These are phyloP conservation scores for Xanthoparmelia taractica DNA, from an alignment of 495 filamentous ascomycete genomes.

Conservation along the genomic window DNA sequence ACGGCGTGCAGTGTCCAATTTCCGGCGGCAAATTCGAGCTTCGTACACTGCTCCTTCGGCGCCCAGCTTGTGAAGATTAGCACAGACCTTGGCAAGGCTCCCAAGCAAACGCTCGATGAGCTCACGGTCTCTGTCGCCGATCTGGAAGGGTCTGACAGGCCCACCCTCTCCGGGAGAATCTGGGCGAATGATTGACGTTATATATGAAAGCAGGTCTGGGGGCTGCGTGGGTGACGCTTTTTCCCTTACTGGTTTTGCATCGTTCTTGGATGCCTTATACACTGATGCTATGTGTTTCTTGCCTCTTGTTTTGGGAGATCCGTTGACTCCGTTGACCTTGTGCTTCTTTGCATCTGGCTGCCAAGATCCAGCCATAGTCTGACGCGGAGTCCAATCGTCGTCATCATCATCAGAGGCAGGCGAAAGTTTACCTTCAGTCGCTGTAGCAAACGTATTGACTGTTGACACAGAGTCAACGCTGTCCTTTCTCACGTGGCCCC, in stretches of 20 bases:
- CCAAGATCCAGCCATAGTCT: conserved; percentile 30
- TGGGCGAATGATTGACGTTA: conserved; percentile 27
- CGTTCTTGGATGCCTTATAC: conserved; percentile 18
- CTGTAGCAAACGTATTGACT: conserved; percentile 75
- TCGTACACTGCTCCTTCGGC: conserved; percentile 47
- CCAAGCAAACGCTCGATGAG: conserved; percentile 68
- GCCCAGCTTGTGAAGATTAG: conserved; percentile 55
- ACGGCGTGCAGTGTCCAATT: conserved; percentile 64
- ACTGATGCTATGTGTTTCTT: conserved; percentile 15
- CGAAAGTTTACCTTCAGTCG: conserved; percentile 53
- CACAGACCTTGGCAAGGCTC: conserved; percentile 62
- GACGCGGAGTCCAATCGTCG: conserved; percentile 26
- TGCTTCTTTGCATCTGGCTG: conserved; percentile 24
- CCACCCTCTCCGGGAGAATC: conserved; percentile 9
- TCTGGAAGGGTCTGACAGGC: conserved; percentile 37
- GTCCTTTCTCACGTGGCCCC: conserved; percentile 44
- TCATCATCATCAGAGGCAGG: conserved; percentile 33
- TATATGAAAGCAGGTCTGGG: conserved; percentile 37
- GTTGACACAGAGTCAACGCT: conserved; percentile 69
- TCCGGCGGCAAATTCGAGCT: conserved; percentile 53
- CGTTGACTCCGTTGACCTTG: conserved; percentile 5
- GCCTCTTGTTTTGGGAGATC: conserved; percentile 9
- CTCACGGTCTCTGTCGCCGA: conserved; percentile 62
- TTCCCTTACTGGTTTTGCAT: conserved; percentile 27
- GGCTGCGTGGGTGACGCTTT: conserved; percentile 33